Evolutionary conservation across 2,329 filamentous ascomycete species (phyloP), one percentile per base, ranked within the genome.

Genomic region (Colletotrichum lindemuthianum): DNA sequence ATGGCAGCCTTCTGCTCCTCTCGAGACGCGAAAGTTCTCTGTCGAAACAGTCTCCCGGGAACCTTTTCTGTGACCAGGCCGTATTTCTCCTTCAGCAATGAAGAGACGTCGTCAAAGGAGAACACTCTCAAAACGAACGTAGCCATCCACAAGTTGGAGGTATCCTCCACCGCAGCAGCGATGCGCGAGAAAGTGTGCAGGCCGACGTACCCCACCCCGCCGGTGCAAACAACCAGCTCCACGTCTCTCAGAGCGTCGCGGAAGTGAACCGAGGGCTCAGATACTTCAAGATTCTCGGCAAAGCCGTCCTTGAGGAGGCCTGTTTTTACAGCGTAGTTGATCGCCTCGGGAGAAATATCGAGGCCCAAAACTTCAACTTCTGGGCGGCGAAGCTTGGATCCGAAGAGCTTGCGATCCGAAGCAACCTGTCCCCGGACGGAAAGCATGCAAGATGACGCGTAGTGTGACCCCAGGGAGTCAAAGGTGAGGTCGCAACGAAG

Each of bases 41-140:
- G 55, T 16, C 55, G 47, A 32, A 63, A 63, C 8, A 39, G 2
- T 10, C 36, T n/a, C 10, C 41, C 60, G 8, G 11, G 24, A 5
- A 63, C 32, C 36, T 48, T 63, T 15, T 63, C 55, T 9, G 60
- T 63, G 12, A 60, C 34, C 7, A 60, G 41, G 1, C 48, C 55
- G 16, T 52, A 51, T 4, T 37, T 40, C 6, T n/a, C 13, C 45
- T 41, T 13, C 48, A 63, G 32, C 13, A 13, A 9, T 4, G 16
- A 40, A 3, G 55, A 36, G 13, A 60, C 36, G 10, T 43, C 60
- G 2, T 60, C 32, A 37, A 63, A 63, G n/a, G 34, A 45, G n/a
- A 60, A 63, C 3, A 63, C 60, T 9, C 60, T 16, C 24, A 63
- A 32, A 8, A 63, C 60, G 24, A 60, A 63, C 1, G 55, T 60